Evolutionary conservation across 2,329 filamentous ascomycete species (phyloP).

Genomic region (Coniochaeta ligniaria): DNA sequence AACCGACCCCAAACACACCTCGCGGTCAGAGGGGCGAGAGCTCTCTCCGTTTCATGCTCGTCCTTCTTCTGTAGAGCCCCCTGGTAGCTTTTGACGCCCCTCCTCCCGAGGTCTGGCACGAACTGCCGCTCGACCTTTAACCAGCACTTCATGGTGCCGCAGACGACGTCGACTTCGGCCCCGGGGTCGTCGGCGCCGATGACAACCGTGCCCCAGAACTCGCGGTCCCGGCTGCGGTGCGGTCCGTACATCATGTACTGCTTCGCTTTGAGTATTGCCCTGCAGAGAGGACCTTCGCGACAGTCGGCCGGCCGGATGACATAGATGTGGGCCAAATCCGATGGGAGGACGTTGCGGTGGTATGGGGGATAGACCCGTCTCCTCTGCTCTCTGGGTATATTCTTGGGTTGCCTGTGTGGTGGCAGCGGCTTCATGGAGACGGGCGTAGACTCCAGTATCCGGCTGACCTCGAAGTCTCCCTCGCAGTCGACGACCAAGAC

Average conservation of each 20-base stretch:
- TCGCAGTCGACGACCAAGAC: constrained; percentile 50
- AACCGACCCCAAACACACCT: neutral
- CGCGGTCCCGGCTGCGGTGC: constrained; percentile 34
- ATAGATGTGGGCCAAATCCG: constrained; percentile 43
- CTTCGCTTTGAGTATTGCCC: constrained; percentile 32
- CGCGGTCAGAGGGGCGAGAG: neutral
- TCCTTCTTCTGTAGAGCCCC: constrained; percentile 1
- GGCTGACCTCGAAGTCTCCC: constrained; percentile 44
- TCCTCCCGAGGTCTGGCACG: constrained; percentile 12
- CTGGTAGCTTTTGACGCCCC: neutral
- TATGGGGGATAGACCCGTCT: constrained; percentile 8
- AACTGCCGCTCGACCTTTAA: constrained; percentile 38
- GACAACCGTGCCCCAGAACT: constrained; percentile 53
- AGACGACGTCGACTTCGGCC: constrained; percentile 22
- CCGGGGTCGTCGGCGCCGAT: constrained; percentile 27
- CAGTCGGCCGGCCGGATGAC: constrained; percentile 28
- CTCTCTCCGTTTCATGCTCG: constrained; percentile 5
- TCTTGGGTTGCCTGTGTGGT: neutral
- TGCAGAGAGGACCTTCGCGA: constrained; percentile 12
- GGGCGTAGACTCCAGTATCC: constrained; percentile 25
- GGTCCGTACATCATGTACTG: constrained; percentile 43
- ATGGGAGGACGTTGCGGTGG: constrained; percentile 7
- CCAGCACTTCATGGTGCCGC: constrained; percentile 41
- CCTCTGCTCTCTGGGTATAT: neutral
- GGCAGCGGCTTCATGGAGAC: neutral